These are phyloP conservation scores for Russula virescens DNA, from an alignment of 768 basidiomycete genomes.

Conservation along the genomic window DNA sequence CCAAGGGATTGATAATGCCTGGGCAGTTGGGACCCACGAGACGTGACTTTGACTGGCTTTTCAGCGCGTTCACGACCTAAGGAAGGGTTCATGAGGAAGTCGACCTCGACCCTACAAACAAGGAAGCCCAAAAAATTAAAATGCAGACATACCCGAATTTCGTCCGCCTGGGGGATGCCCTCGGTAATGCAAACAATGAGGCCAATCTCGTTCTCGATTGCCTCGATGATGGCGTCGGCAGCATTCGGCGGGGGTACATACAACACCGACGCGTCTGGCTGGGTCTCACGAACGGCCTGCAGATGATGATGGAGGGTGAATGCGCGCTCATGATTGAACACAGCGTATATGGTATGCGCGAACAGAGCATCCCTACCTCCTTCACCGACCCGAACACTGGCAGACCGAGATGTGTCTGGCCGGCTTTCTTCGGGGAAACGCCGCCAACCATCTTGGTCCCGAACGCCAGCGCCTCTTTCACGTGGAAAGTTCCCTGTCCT, in stretches of 20 bases:
- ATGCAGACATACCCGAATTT: constrained; percentile 64
- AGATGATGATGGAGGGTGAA: not conserved
- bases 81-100: not conserved
- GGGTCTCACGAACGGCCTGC: constrained; percentile 79
- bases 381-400: constrained; percentile 90
- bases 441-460: constrained; percentile 98
- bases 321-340: not conserved
- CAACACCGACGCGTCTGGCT: constrained; percentile 92
- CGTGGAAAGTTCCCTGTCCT: constrained; percentile 90
- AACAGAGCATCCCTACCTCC: constrained; percentile 55
- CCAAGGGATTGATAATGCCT: constrained; percentile 93
- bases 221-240: constrained; percentile 96
- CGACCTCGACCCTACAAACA: not conserved
- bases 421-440: constrained; percentile 94
- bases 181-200: constrained; percentile 98
- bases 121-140: not conserved
- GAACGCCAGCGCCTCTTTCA: constrained; percentile 85
- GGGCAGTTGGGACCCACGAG: constrained; percentile 99
- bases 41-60: constrained; percentile 88
- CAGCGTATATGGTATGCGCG: not conserved
- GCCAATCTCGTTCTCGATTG: constrained; percentile 96
- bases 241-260: constrained; percentile 97
- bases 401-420: constrained; percentile 88
- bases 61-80: constrained; percentile 89
- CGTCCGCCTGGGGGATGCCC: constrained; percentile 96